Conservation (phyloP, 345 rosid genomes). For the Lepidium aucheri region DNA sequence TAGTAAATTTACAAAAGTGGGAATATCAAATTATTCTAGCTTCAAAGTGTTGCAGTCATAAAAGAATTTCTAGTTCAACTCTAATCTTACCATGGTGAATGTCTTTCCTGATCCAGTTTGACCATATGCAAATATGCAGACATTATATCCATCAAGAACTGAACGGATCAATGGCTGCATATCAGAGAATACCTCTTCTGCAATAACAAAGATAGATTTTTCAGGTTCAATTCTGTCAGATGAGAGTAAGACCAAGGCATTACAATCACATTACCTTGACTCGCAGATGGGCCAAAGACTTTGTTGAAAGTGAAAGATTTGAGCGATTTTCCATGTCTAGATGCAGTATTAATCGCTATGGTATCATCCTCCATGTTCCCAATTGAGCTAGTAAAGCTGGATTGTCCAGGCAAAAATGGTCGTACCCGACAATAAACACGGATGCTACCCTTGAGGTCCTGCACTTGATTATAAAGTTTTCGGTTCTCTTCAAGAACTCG, state of each 20-base stretch:
- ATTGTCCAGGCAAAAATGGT: slow-evolving; percentile 72
- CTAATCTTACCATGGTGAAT: slow-evolving; percentile 67
- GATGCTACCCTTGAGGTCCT: slow-evolving; percentile 96
- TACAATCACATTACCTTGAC: slow-evolving; percentile 52
- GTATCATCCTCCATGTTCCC: slow-evolving; percentile 66
- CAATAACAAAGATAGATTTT: slow-evolving; percentile 21
- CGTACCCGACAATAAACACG: slow-evolving; percentile 94
- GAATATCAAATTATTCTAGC: not conserved
- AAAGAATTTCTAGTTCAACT: not conserved
- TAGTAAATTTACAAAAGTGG: slow-evolving; percentile 27
- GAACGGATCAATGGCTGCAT: slow-evolving; percentile 96
- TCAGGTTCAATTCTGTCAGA: not conserved
- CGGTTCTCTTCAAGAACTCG: slow-evolving; percentile 93
- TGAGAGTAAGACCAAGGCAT: not conserved
- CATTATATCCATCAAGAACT: slow-evolving; percentile 93
- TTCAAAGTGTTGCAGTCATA: slow-evolving; percentile 17
- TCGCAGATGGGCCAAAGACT: slow-evolving; percentile 84
- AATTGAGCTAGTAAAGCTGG: slow-evolving; percentile 54
- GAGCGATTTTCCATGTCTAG: slow-evolving; percentile 67
- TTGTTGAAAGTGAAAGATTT: slow-evolving; percentile 83
- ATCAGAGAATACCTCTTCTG: slow-evolving; percentile 94
- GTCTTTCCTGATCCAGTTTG: slow-evolving; percentile 99
- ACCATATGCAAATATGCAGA: slow-evolving; percentile 98
- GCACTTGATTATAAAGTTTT: slow-evolving; percentile 88
- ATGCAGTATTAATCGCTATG: slow-evolving; percentile 59